These are phyloP conservation scores for Teunomyces pallodes DNA, from an alignment of 805 yeast species.

Conservation along the genomic window DNA sequence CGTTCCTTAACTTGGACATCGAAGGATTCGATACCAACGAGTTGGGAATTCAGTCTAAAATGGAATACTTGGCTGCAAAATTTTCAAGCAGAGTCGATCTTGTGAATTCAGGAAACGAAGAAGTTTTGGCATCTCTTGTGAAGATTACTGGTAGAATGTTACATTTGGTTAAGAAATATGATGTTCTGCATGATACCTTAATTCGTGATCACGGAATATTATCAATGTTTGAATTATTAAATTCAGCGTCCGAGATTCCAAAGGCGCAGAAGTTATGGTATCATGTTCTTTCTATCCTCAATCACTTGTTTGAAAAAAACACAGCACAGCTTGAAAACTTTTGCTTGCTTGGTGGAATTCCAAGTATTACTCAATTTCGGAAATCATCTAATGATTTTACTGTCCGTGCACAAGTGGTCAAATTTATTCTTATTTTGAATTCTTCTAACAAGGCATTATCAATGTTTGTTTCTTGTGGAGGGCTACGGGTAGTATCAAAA, in stretches of 20 bases:
- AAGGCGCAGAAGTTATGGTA: constrained; percentile 35
- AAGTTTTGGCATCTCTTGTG: constrained; percentile 24
- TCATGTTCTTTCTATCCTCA: constrained; percentile 33
- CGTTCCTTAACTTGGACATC: constrained; percentile 36
- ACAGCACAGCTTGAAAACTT: constrained; percentile 37
- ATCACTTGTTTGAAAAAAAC: constrained; percentile 30
- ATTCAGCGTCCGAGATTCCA: constrained; percentile 32
- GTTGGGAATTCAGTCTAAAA: constrained; percentile 38
- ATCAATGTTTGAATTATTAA: constrained; percentile 38
- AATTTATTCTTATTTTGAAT: constrained; percentile 30
- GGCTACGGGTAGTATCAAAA: constrained; percentile 41
- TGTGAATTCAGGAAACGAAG: constrained; percentile 30
- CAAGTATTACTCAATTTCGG: constrained; percentile 37
- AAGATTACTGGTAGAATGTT: constrained; percentile 38
- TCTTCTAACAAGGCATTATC: constrained; percentile 35
- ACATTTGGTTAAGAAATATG: constrained; percentile 38
- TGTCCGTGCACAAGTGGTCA: constrained; percentile 36
- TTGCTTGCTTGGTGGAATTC: constrained; percentile 44
- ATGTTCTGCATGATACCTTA: constrained; percentile 36
- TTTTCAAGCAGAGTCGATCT: constrained; percentile 31
- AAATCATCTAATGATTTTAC: constrained; percentile 26
- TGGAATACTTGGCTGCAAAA: constrained; percentile 34
- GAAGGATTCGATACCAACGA: constrained; percentile 42
- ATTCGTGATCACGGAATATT: constrained; percentile 43
- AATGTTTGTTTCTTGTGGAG: constrained; percentile 46